Conservation (phyloP, 331 rosid genomes). For the Quercus lobata region DNA sequence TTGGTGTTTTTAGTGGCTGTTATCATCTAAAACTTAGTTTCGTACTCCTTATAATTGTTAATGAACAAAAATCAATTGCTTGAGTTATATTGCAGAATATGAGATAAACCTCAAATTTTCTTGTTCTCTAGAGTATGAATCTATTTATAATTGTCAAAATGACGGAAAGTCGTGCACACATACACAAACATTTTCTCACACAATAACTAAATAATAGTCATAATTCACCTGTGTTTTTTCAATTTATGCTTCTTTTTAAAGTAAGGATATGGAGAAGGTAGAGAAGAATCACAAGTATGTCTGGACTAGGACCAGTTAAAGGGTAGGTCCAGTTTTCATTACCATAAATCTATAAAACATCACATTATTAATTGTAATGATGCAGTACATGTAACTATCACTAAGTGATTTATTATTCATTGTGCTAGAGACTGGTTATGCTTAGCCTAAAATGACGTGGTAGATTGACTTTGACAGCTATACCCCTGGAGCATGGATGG, state of each 20-base stretch:
- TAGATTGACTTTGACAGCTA: constrained; percentile 49
- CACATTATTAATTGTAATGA: neutral
- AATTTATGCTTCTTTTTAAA: neutral
- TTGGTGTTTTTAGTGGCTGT: neutral
- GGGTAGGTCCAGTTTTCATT: neutral
- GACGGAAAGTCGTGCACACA: neutral
- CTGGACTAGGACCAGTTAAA: neutral
- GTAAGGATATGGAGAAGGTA: neutral
- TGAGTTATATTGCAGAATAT: constrained; percentile 8
- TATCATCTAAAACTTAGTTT: neutral
- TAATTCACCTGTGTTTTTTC: neutral
- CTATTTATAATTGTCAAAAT: neutral
- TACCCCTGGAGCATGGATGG: constrained; percentile 70
- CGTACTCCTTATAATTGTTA: neutral
- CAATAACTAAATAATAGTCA: neutral
- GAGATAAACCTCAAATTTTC: constrained; percentile 11
- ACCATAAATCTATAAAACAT: neutral
- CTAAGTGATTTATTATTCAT: neutral
- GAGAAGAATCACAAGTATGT: neutral
- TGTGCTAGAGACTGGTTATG: constrained; percentile 5
- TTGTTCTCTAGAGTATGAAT: neutral
- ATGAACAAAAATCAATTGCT: neutral
- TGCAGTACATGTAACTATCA: neutral
- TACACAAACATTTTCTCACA: neutral
- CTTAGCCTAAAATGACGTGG: constrained; percentile 16